Evolutionary conservation across 2,329 filamentous ascomycete species (phyloP).

Genomic region (Aureobasidium subglaciale): DNA sequence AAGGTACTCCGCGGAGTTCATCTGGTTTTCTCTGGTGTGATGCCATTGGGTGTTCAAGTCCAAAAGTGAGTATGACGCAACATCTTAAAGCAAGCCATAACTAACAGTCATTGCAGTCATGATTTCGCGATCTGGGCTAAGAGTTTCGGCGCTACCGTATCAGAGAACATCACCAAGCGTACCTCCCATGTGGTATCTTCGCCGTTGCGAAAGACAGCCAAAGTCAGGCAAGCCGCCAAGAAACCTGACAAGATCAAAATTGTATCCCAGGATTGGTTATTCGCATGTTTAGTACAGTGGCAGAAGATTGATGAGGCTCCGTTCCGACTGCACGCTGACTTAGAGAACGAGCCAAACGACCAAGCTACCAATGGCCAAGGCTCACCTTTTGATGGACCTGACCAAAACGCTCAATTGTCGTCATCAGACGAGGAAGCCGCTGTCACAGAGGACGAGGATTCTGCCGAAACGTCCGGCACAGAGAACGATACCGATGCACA

Average conservation of each 20-base stretch:
- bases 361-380: conserved; percentile 49
- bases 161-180: conserved; percentile 46
- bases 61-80: conserved; percentile 41
- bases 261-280: conserved; percentile 84
- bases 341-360: conserved; percentile 33
- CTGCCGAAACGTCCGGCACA: conserved; percentile 17
- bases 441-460: conserved; percentile 32
- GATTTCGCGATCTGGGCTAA: conserved; percentile 84
- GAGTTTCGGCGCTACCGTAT: conserved; percentile 72
- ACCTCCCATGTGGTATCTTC: conserved; percentile 68
- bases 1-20: conserved; percentile 66
- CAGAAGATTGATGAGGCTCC: conserved; percentile 67
- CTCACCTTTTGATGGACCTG: conserved; percentile 30
- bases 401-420: conserved; percentile 32
- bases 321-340: conserved; percentile 62
- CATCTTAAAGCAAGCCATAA: neutral
- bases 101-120: conserved; percentile 44
- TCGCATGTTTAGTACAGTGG: conserved; percentile 81
- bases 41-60: conserved; percentile 74
- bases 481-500: conserved; percentile 20
- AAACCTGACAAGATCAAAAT: conserved; percentile 73
- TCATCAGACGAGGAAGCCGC: conserved; percentile 40
- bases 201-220: conserved; percentile 69
- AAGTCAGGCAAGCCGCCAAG: conserved; percentile 78
- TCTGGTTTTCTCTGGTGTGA: conserved; percentile 83